Conservation (phyloP, 2,329 filamentous ascomycete species). For the Graphium sp. region DNA sequence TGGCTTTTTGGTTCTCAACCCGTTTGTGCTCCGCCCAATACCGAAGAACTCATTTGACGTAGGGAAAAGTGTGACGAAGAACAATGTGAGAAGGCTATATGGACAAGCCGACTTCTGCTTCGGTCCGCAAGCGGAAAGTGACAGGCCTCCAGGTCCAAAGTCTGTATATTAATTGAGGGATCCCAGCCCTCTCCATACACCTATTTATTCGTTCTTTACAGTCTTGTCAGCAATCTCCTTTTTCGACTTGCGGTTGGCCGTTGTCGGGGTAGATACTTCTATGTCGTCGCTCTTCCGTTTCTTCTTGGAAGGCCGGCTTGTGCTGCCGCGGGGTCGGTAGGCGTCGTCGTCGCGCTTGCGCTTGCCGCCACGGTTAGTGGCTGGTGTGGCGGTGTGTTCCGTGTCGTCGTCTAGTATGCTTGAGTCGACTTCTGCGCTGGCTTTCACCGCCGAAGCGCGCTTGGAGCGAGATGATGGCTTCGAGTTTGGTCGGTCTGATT, state of each 20-base stretch:
- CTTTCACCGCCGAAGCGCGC: conserved; percentile 8
- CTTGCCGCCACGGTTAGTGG: conserved; percentile 16
- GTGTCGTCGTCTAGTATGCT: conserved; percentile 23
- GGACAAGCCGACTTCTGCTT: neutral
- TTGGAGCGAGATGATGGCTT: conserved; percentile 4
- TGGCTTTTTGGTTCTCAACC: too few relatives aligned
- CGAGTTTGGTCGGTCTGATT: neutral
- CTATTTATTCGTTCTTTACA: conserved; percentile 1
- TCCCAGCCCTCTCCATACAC: neutral
- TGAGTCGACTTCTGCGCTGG: conserved; percentile 11
- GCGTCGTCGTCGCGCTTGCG: conserved; percentile 37
- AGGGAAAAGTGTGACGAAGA: too few relatives aligned
- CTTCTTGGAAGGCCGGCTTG: conserved; percentile 34
- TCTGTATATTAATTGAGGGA: neutral
- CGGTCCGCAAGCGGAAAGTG: neutral
- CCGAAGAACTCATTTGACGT: too few relatives aligned
- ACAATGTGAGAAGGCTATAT: too few relatives aligned
- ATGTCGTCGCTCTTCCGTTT: conserved; percentile 39
- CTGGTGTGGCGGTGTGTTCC: conserved; percentile 13
- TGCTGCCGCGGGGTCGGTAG: conserved; percentile 41
- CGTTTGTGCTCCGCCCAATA: too few relatives aligned
- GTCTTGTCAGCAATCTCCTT: conserved; percentile 10
- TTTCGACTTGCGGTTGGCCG: conserved; percentile 15
- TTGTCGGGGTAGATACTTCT: conserved; percentile 14
- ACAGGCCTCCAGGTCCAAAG: neutral